Conservation (phyloP, 1,139 yeast species). For the Hanseniaspora sp. region DNA sequence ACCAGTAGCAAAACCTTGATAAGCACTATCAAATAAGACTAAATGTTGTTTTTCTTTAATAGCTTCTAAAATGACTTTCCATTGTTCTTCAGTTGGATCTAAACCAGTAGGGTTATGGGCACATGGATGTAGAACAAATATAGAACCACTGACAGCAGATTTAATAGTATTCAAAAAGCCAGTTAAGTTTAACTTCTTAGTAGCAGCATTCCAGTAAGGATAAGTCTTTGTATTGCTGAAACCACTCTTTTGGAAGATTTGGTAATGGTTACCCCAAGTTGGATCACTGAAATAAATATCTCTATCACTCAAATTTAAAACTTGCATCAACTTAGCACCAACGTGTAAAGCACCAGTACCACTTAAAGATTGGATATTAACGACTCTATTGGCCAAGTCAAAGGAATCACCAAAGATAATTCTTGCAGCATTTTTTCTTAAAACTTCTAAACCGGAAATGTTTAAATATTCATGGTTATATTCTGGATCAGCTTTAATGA, state of each 20-base stretch:
- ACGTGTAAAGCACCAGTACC: conserved; percentile 95
- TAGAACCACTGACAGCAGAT: conserved; percentile 64
- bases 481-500: conserved; percentile 42
- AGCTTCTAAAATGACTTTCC: conserved; percentile 60
- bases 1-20: conserved; percentile 95
- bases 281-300: conserved; percentile 72
- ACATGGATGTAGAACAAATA: conserved; percentile 82
- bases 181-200: conserved; percentile 51
- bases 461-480: conserved; percentile 89
- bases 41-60: conserved; percentile 55
- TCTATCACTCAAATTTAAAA: conserved; percentile 37
- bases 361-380: conserved; percentile 75
- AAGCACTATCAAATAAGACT: conserved; percentile 88
- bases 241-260: conserved; percentile 62
- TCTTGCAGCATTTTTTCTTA: conserved; percentile 64
- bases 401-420: conserved; percentile 62
- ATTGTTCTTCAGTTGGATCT: conserved; percentile 79
- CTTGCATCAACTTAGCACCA: conserved; percentile 57
- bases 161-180: conserved; percentile 61
- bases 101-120: conserved; percentile 98
- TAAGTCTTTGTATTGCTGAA: conserved; percentile 47
- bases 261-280: conserved; percentile 93
- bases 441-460: conserved; percentile 64
- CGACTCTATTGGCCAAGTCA: conserved; percentile 43
- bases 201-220: conserved; percentile 67